Evolutionary conservation across 345 rosid genomes (phyloP).

Genomic region (Syzygium aromaticum): DNA sequence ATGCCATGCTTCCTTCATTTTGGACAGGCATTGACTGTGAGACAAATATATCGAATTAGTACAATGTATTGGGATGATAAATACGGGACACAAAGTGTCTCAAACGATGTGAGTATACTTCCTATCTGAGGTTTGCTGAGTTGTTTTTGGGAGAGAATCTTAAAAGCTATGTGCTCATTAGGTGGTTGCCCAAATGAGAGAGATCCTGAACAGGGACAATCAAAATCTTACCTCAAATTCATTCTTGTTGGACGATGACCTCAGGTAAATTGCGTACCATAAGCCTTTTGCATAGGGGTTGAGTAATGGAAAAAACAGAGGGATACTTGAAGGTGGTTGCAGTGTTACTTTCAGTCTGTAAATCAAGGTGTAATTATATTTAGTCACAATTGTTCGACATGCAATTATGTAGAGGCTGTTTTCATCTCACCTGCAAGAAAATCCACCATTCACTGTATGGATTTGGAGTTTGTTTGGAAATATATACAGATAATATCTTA

Average conservation of each 20-base stretch:
- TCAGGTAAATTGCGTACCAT: constrained; percentile 40
- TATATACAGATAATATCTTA: not conserved
- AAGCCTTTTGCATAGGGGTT: not conserved
- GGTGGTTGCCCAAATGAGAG: constrained; percentile 91
- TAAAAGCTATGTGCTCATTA: not conserved
- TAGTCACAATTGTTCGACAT: not conserved
- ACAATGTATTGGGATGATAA: constrained; percentile 99
- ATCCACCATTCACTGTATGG: not conserved
- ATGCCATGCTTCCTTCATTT: not conserved
- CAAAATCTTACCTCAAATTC: constrained; percentile 78
- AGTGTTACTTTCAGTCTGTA: not conserved
- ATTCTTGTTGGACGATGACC: constrained; percentile 89
- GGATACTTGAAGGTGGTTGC: not conserved
- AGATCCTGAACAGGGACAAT: constrained; percentile 72
- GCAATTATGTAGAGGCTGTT: not conserved
- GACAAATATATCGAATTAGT: constrained; percentile 96
- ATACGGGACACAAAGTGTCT: constrained; percentile 95
- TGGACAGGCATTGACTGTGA: constrained; percentile 70
- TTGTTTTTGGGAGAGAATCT: not conserved
- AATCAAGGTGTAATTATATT: not conserved
- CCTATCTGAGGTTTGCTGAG: not conserved
- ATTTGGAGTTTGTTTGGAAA: not conserved
- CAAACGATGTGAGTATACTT: constrained; percentile 62
- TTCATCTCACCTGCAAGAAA: not conserved
- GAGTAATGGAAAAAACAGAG: not conserved